These are phyloP conservation scores for Tilletia setariae DNA, from an alignment of 1,284 basidiomycete species.

Conservation along the genomic window DNA sequence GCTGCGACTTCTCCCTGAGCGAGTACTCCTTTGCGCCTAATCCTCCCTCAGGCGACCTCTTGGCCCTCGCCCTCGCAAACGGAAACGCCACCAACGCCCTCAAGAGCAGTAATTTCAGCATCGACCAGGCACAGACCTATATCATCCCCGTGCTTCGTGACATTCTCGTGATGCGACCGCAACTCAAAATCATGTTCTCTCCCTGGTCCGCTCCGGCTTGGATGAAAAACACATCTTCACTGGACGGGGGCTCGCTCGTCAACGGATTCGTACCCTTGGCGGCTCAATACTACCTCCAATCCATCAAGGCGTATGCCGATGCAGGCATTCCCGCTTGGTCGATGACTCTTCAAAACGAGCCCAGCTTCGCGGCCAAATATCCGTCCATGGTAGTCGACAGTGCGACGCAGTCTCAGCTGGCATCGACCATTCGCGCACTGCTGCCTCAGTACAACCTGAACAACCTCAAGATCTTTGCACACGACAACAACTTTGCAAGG, in stretches of 20 bases:
- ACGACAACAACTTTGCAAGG: slow-evolving; percentile 37
- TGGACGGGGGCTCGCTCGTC: slow-evolving; percentile 32
- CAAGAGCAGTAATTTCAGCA: slow-evolving; percentile 18
- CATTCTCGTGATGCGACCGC: slow-evolving; percentile 28
- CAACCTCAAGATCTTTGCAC: slow-evolving; percentile 32
- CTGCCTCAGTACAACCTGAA: slow-evolving; percentile 19
- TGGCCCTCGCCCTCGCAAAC: not conserved
- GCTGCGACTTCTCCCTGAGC: slow-evolving; percentile 31
- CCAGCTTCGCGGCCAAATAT: slow-evolving; percentile 27
- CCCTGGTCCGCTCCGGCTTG: slow-evolving; percentile 41
- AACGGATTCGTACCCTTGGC: slow-evolving; percentile 25
- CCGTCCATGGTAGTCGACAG: slow-evolving; percentile 34
- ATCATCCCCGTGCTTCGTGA: slow-evolving; percentile 37
- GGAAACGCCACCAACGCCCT: not conserved
- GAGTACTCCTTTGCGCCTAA: slow-evolving; percentile 15
- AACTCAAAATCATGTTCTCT: slow-evolving; percentile 33
- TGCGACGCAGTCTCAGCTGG: slow-evolving; percentile 22
- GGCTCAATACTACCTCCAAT: slow-evolving; percentile 33
- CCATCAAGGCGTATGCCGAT: slow-evolving; percentile 23
- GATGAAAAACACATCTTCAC: slow-evolving; percentile 37
- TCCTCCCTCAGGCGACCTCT: not conserved
- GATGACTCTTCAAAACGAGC: slow-evolving; percentile 44
- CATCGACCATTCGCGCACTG: slow-evolving; percentile 23
- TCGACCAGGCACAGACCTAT: slow-evolving; percentile 27
- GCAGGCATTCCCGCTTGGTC: slow-evolving; percentile 34